Conservation (phyloP, 2,329 filamentous ascomycete species). For the Clonostachys byssicola region DNA sequence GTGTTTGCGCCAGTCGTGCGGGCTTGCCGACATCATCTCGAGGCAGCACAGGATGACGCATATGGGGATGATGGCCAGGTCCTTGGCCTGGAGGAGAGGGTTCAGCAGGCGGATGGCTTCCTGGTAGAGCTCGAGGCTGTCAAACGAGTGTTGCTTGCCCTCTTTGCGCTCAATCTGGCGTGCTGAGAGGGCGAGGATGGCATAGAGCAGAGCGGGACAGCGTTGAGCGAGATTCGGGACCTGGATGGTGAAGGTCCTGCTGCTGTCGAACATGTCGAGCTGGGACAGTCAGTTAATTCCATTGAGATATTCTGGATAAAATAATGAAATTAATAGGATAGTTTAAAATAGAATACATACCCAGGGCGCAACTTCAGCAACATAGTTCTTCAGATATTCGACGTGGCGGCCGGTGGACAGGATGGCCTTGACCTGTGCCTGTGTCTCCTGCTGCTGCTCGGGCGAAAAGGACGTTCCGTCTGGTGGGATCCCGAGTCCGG, state of each 20-base stretch:
- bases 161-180: constrained; percentile 48
- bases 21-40: constrained; percentile 37
- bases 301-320: background rate
- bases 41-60: constrained; percentile 31
- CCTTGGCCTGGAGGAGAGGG: constrained; percentile 23
- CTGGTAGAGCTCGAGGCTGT: constrained; percentile 51
- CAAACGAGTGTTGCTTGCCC: constrained; percentile 34
- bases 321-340: constrained; percentile 3
- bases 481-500: constrained; percentile 12
- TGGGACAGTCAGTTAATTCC: constrained; percentile 8
- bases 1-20: constrained; percentile 48
- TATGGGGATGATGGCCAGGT: constrained; percentile 25
- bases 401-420: constrained; percentile 25
- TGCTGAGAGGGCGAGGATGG: constrained; percentile 49
- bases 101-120: constrained; percentile 41
- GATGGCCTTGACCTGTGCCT: constrained; percentile 13
- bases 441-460: constrained; percentile 10
- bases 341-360: constrained; percentile 12
- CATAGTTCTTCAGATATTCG: constrained; percentile 42
- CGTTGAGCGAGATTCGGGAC: constrained; percentile 42
- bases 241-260: constrained; percentile 46
- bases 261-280: constrained; percentile 55
- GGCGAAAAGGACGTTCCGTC: constrained; percentile 1
- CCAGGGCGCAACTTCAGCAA: constrained; percentile 50
- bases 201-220: constrained; percentile 41